phyloP scores from a whole-genome alignment of 345 rosid species.

The Ceriops decandra region DNA sequence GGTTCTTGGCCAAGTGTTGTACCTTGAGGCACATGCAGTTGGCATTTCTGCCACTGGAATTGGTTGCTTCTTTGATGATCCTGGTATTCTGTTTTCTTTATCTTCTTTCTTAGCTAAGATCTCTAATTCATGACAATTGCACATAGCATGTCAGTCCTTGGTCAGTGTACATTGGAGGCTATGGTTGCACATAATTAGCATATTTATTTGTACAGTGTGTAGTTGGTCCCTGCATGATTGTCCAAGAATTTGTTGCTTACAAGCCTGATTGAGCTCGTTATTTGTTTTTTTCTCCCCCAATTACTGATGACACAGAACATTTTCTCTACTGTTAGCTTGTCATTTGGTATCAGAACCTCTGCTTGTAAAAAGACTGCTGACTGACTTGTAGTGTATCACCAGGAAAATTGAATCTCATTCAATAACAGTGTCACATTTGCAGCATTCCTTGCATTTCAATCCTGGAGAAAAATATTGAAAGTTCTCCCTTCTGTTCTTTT shows the following conservation, averaged over 20 bases:
- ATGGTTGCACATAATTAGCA: too few species aligned
- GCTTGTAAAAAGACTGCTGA: too few species aligned
- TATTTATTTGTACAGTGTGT: too few species aligned
- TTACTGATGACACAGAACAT: too few species aligned
- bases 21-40: constrained; percentile 87
- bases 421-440: too few species aligned
- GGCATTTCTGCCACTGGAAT: constrained; percentile 92
- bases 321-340: too few species aligned
- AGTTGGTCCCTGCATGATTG: background rate
- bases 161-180: too few species aligned
- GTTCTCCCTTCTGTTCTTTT: background rate
- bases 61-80: constrained; percentile 90
- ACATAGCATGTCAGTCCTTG: too few species aligned
- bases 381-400: too few species aligned
- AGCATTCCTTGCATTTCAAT: background rate
- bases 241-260: background rate
- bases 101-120: background rate
- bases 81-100: constrained; percentile 38
- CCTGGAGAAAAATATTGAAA: background rate
- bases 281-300: too few species aligned
- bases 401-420: too few species aligned
- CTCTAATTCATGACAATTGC: background rate
- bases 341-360: too few species aligned
- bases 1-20: constrained; percentile 78
- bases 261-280: background rate